Percentiles rank a stretch among this genome's conserved stretches.
Evolutionary conservation across 768 basidiomycete species (phyloP).

Genomic region (Lactarius tabidus): DNA sequence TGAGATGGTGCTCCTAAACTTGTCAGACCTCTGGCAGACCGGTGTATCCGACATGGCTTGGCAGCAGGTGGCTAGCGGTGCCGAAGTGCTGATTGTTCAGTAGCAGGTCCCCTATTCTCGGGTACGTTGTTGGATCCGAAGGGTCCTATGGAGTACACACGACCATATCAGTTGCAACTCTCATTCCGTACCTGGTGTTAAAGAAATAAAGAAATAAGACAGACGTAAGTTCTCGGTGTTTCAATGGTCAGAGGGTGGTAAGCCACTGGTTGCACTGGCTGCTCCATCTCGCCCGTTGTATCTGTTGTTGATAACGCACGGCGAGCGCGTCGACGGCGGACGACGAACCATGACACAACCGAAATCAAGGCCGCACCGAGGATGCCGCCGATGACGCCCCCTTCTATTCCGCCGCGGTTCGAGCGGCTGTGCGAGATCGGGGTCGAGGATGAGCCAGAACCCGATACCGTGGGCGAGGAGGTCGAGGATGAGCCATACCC

Average conservation of each 20-base stretch:
- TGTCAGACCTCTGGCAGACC: constrained; percentile 25
- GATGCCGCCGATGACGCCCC: constrained; percentile 58
- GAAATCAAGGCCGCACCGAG: constrained; percentile 44
- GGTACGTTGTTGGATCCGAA: constrained; percentile 26
- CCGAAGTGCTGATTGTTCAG: background rate
- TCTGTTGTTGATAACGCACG: background rate
- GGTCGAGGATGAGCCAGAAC: background rate
- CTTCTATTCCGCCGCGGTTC: constrained; percentile 58
- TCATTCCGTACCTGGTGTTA: background rate
- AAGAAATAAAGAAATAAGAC: background rate
- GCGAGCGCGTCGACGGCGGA: constrained; percentile 31
- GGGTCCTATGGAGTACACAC: constrained; percentile 20
- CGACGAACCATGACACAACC: constrained; percentile 38
- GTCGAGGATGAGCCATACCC: too few relatives aligned
- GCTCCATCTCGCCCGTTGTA: background rate
- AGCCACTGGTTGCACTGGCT: background rate
- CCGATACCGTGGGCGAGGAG: too few relatives aligned
- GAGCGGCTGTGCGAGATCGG: background rate
- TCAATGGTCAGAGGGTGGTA: background rate
- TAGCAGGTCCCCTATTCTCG: constrained; percentile 2
- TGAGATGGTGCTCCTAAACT: background rate
- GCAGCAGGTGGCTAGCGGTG: background rate
- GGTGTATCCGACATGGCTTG: constrained; percentile 5
- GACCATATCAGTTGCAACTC: background rate
- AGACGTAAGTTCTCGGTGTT: constrained; percentile 16